Percentiles rank a stretch among this genome's conserved stretches.
These are phyloP conservation scores for Musa beccarii DNA, from an alignment of 176 grass and related monocot genomes.

Conservation along the genomic window DNA sequence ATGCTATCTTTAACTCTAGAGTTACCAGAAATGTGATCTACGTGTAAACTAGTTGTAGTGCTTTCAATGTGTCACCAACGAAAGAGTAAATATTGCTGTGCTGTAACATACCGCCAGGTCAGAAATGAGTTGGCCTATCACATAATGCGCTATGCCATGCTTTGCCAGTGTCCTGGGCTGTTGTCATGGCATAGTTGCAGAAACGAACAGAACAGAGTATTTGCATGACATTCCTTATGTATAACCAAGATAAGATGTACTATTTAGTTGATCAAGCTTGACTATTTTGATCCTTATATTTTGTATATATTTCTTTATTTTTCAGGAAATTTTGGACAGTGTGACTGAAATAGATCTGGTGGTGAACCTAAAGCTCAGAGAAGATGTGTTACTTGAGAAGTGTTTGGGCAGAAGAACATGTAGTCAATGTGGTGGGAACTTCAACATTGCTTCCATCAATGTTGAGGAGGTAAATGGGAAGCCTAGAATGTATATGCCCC, in stretches of 20 bases:
- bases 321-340: constrained; percentile 73
- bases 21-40: too few relatives aligned
- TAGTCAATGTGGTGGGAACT: constrained; percentile 67
- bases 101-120: too few relatives aligned
- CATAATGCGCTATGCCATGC: too few relatives aligned
- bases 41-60: too few relatives aligned
- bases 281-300: constrained; percentile 1
- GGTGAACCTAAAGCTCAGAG: constrained; percentile 88
- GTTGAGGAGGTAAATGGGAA: constrained; percentile 60
- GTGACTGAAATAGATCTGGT: constrained; percentile 91
- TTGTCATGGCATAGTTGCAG: neutral
- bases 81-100: too few relatives aligned
- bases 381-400: constrained; percentile 84
- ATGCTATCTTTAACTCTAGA: too few relatives aligned
- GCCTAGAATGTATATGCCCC: constrained; percentile 75
- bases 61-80: too few relatives aligned
- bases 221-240: too few relatives aligned
- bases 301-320: constrained; percentile 3
- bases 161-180: too few relatives aligned
- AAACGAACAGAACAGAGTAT: neutral
- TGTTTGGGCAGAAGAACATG: constrained; percentile 93
- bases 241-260: neutral
- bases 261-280: neutral
- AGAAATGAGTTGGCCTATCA: too few relatives aligned
- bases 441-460: constrained; percentile 83